Base-by-base conservation (phyloP, 164 flowering plant species). In the Aristolochia fimbriata region DNA sequence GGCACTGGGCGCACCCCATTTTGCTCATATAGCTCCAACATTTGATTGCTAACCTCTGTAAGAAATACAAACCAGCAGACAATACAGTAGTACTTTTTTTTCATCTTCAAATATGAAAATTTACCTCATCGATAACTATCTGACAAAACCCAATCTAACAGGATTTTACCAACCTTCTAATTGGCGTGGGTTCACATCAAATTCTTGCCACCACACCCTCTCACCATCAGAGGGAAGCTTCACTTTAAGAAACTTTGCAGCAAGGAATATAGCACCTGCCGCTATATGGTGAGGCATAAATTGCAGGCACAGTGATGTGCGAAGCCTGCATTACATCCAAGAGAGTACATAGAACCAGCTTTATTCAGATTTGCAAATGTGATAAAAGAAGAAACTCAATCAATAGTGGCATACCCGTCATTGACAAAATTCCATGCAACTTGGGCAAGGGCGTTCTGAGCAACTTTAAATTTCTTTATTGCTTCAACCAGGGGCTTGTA, bases 1-100 rank as follows among this genome's bases (percentile, higher is more conserved):
- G 62, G 58, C 25, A 31, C 52, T 16, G 46, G 17, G 8, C 83
- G 70, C 43, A 37, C 43, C 43, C 43, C 43, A 71, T 90, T 90
- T 70, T 93, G 98, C 69, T 93, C 98, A 68, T 93, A 93, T 13
- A 90, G 63, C 66, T 87, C 98, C 76, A 93, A 62, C 96, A 90
- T 88, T 73, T 93, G 97, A 73, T 90, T 86, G 84, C 96, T 90
- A 37, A 90, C 92, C 80, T 88, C 97, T 93, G 88, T 74, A 76
- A 73, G 59, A 63, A 59, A 58, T 41, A 56, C 15, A n/a, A 14
- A n/a, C 24, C 53, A 55, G 15, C 22, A 20, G 9, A 33, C 3
- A 37, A 23, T 2, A 17, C 25, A 30, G 7, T 24, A 30, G 43
- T 25, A 22, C 4, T 4, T 21, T 16, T 19, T 15, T 41, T 58